Conservation (phyloP, 2,329 filamentous ascomycete species). For the Hymenoscyphus albidus region DNA sequence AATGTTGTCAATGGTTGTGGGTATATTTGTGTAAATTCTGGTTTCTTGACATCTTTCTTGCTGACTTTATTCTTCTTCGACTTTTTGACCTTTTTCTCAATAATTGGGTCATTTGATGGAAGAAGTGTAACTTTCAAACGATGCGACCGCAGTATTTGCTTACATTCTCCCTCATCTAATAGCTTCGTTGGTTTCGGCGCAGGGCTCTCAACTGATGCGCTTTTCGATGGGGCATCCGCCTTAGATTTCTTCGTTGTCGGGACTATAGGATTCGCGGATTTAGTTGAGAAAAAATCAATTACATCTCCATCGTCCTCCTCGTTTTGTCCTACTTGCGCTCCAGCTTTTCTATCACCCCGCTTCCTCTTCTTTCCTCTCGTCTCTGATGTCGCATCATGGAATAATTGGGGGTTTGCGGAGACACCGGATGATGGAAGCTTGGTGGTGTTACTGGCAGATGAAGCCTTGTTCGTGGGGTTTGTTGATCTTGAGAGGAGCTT, state of each 20-base stretch:
- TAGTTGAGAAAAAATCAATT: conserved; percentile 57
- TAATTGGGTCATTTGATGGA: conserved; percentile 42
- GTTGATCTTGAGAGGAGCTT: conserved; percentile 69
- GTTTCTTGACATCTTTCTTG: conserved; percentile 43
- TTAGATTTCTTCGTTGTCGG: conserved; percentile 22
- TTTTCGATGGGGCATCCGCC: conserved; percentile 12
- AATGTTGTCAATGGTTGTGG: conserved; percentile 80
- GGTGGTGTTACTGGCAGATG: conserved; percentile 34
- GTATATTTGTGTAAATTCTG: conserved; percentile 59
- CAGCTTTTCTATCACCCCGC: conserved; percentile 38
- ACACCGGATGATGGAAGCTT: conserved; percentile 63
- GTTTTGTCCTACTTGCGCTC: conserved; percentile 35
- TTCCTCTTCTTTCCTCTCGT: conserved; percentile 54
- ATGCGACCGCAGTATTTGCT: conserved; percentile 71
- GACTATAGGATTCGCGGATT: conserved; percentile 31
- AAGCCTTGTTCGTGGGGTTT: conserved; percentile 45
- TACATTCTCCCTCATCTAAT: conserved; percentile 67
- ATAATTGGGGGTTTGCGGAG: conserved; percentile 65
- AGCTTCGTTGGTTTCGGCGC: conserved; percentile 21
- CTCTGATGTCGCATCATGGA: conserved; percentile 49
- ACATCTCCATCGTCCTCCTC: conserved; percentile 35
- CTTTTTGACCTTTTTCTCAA: conserved; percentile 40
- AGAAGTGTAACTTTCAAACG: conserved; percentile 80
- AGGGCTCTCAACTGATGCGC: conserved; percentile 6
- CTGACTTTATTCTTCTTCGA: conserved; percentile 46